Conservation (phyloP, 1,284 basidiomycete genomes). For the Cryptococcus neoformans region DNA sequence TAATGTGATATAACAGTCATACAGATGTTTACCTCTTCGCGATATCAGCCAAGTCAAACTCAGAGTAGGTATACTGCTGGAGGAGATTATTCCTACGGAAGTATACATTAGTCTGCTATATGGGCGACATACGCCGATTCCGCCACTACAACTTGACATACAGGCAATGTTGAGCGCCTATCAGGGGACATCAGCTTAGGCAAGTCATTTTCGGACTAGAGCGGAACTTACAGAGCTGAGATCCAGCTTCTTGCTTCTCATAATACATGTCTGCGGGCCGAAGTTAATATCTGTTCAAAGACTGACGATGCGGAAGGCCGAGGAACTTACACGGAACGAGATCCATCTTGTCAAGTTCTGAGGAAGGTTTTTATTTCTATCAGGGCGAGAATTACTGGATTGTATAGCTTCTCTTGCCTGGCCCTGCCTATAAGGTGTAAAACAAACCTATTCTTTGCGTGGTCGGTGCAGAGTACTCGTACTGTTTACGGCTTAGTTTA, state of each 20-base stretch:
- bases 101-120: neutral
- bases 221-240: slow-evolving; percentile 42
- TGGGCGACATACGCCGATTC: neutral
- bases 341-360: slow-evolving; percentile 27
- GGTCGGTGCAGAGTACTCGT: no score
- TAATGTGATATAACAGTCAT: neutral
- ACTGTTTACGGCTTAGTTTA: no score
- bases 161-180: slow-evolving; percentile 52
- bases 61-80: slow-evolving; percentile 59
- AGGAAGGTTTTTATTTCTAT: no score
- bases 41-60: slow-evolving; percentile 79
- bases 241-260: slow-evolving; percentile 49
- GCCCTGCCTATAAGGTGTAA: no score
- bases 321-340: slow-evolving; percentile 40
- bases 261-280: slow-evolving; percentile 39
- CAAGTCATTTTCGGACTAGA: neutral
- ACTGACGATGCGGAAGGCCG: neutral
- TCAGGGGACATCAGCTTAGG: neutral
- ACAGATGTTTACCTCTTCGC: slow-evolving; percentile 54
- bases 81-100: slow-evolving; percentile 50
- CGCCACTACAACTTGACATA: slow-evolving; percentile 13
- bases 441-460: no score
- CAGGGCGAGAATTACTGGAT: no score
- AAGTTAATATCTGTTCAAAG: neutral
- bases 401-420: no score